Percentiles rank a stretch among this genome's conserved stretches.
Conservation (phyloP, 140 eudicot genomes). For the Oenanthe javanica region DNA sequence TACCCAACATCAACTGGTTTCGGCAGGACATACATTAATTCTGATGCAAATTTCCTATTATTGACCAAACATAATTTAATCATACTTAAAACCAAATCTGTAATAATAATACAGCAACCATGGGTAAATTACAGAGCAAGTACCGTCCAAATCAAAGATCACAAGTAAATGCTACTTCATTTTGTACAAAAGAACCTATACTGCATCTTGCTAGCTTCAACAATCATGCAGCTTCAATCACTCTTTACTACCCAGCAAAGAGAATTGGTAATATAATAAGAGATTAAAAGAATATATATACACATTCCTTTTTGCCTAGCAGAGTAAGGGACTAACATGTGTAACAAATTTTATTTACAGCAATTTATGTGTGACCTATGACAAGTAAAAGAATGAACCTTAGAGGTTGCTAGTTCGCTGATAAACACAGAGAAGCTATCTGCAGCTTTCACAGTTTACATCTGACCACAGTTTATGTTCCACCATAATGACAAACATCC, state of each 20-base stretch:
- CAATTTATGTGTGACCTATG: not conserved
- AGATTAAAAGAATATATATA: not conserved
- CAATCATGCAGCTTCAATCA: slow-evolving; percentile 2
- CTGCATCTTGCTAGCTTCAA: not conserved
- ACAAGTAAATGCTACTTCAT: not conserved
- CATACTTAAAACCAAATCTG: not conserved
- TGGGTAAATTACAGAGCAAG: not conserved
- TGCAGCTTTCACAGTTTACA: slow-evolving; percentile 1
- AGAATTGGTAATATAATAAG: not conserved
- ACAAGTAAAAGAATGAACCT: not conserved
- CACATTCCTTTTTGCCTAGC: not conserved
- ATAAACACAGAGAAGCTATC: not conserved
- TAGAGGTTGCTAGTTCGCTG: not conserved
- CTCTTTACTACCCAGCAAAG: not conserved
- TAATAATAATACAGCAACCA: not conserved
- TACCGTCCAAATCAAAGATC: not conserved
- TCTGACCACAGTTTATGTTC: not conserved
- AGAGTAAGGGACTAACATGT: not conserved
- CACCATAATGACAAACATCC: not conserved
- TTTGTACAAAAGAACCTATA: slow-evolving; percentile 3
- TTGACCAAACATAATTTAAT: too few relatives aligned
- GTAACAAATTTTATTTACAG: not conserved
- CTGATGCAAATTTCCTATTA: too few relatives aligned
- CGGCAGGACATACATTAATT: too few relatives aligned
- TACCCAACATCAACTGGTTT: too few relatives aligned